phyloP scores from a whole-genome alignment of 306 rosid species.

The Morella rubra region DNA sequence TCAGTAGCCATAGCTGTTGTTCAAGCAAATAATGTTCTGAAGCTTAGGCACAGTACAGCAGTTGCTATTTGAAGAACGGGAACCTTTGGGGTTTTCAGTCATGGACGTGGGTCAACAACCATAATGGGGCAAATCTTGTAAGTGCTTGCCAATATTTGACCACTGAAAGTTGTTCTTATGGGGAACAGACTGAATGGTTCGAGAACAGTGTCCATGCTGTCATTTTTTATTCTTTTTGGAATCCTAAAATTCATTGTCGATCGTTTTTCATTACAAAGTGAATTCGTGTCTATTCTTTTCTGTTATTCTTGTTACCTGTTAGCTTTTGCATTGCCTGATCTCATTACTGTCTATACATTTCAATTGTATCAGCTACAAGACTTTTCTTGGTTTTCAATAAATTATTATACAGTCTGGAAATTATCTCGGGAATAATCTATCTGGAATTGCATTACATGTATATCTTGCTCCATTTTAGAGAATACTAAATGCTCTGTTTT shows the following conservation, averaged over 20 bases:
- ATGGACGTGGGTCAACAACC: not conserved
- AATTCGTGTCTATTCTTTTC: not conserved
- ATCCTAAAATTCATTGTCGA: conserved; percentile 16
- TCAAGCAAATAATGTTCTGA: conserved; percentile 23
- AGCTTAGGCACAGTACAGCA: conserved; percentile 20
- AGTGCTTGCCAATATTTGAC: not conserved
- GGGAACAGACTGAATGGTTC: not conserved
- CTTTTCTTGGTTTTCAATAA: not conserved
- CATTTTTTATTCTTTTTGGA: not conserved
- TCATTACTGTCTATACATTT: not conserved
- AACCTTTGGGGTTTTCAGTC: conserved; percentile 17
- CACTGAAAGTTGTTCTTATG: not conserved
- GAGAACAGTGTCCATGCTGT: not conserved
- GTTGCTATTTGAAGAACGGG: conserved; percentile 26
- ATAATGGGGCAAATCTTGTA: conserved; percentile 1
- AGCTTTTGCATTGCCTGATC: not conserved
- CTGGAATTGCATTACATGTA: too few relatives aligned
- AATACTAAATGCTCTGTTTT: too few relatives aligned
- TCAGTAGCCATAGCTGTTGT: conserved; percentile 14
- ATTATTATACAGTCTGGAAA: not conserved
- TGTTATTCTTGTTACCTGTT: not conserved
- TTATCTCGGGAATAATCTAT: not conserved
- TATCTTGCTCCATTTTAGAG: too few relatives aligned
- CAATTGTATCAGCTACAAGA: not conserved
- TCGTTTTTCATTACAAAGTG: not conserved